phyloP scores from a whole-genome alignment of 352 stramenopile genomes.

The Globisporangium carolinianum region DNA sequence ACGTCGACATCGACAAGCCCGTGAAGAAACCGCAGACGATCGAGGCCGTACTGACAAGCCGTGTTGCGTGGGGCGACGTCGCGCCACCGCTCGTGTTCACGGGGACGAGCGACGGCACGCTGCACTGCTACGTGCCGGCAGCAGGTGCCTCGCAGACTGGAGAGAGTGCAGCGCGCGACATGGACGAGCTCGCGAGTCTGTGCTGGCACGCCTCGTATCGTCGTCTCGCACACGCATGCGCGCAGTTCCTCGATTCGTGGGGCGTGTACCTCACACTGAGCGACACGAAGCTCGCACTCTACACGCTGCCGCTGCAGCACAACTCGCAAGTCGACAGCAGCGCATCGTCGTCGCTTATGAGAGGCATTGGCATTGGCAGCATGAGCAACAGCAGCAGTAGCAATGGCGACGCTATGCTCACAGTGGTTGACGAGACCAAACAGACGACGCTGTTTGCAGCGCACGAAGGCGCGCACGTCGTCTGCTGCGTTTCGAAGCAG shows the following conservation, averaged over 20 bases:
- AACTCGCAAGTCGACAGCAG: constrained; percentile 34
- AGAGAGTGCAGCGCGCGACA: not conserved
- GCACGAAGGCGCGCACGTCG: constrained; percentile 45
- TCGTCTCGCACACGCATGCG: constrained; percentile 44
- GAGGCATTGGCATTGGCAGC: constrained; percentile 9
- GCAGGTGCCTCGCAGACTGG: constrained; percentile 3
- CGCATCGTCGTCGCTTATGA: constrained; percentile 6
- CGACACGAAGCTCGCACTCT: constrained; percentile 52
- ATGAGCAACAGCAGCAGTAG: constrained; percentile 3
- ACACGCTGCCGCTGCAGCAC: constrained; percentile 50
- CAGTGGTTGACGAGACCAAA: constrained; percentile 56
- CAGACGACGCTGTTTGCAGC: constrained; percentile 39
- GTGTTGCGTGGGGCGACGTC: constrained; percentile 22
- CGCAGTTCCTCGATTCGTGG: constrained; percentile 60
- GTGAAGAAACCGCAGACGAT: constrained; percentile 50
- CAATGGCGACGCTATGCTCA: constrained; percentile 15
- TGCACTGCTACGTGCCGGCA: constrained; percentile 49
- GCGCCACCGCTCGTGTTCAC: constrained; percentile 44
- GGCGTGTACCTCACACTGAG: constrained; percentile 52
- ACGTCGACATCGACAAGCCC: constrained; percentile 46
- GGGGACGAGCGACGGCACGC: constrained; percentile 41
- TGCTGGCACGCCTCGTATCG: constrained; percentile 56
- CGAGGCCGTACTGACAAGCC: constrained; percentile 38
- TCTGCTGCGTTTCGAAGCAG: constrained; percentile 54
- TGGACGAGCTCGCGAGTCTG: constrained; percentile 17